These are phyloP conservation scores for Berkeleyomyces basicola DNA, from an alignment of 2,329 filamentous ascomycete genomes.

Conservation along the genomic window DNA sequence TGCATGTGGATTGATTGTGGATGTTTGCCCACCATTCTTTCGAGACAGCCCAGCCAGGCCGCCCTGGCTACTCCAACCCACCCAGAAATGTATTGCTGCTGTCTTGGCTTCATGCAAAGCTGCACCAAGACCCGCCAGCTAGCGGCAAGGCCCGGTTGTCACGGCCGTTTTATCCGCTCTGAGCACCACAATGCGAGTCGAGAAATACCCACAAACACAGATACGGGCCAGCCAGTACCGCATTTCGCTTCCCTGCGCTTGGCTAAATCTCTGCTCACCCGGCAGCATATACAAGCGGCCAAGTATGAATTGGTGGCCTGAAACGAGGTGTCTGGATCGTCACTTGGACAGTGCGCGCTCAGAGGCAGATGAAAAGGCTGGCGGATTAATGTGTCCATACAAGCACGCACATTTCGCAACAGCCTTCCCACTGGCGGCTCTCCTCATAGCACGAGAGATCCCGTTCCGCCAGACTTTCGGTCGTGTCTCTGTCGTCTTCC, in stretches of 20 bases:
- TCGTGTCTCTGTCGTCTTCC: not conserved
- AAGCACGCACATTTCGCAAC: not conserved
- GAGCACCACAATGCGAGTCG: not conserved
- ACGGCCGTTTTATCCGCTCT: not conserved
- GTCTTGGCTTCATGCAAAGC: too few relatives aligned
- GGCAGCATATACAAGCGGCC: not conserved
- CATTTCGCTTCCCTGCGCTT: not conserved
- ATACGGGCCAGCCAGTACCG: not conserved
- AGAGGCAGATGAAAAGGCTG: not conserved
- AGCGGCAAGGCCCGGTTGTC: slow-evolving; percentile 1
- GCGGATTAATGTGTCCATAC: not conserved
- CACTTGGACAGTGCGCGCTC: not conserved
- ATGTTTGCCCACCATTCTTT: too few relatives aligned
- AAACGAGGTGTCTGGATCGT: not conserved
- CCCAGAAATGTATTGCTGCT: too few relatives aligned
- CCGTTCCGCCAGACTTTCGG: not conserved
- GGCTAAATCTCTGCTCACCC: not conserved
- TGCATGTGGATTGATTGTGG: too few relatives aligned
- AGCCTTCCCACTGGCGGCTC: too few relatives aligned
- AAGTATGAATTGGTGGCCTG: not conserved
- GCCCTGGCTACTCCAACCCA: too few relatives aligned
- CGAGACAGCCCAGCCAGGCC: too few relatives aligned
- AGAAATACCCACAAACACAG: too few relatives aligned
- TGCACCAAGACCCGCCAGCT: not conserved
- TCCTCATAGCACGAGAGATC: not conserved